Evolutionary conservation across 768 basidiomycete genomes (phyloP), one percentile per base, ranked within the genome.

Genomic region (Fibroporia radiculosa): DNA sequence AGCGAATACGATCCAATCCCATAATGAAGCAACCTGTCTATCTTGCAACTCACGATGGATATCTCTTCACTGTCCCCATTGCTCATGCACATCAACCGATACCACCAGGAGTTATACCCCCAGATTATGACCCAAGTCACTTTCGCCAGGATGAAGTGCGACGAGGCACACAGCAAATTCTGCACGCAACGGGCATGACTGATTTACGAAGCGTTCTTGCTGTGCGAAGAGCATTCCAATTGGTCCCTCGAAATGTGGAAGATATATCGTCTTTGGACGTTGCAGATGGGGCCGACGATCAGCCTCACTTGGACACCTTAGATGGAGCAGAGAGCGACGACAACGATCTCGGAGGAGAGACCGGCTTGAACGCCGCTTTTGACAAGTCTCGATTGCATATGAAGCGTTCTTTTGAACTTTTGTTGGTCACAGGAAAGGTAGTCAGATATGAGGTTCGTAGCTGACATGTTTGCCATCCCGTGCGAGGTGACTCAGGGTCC

Each of bases 371-470:
- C 19, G 67, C 63, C 35, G 61, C 56, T 12, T 58, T 50, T 3
- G 75, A 81, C 55, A 77, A 70, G 53, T 48, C 53, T 14, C 60
- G 62, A 27, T 47, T 81, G 47, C 72, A 70, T 47, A 74, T 81
- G 65, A 72, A 73, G 50, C 70, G 89, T 36, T 78, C 78, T 2
- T 95, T 97, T 51, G 88, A 93, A 59, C 64, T 95, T 29, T 63
- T 83, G 42, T 68, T 91, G 44, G 73, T 69, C 18, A 79, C 77
- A 8, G 90, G 90, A 2, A 69, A 71, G 24, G 72, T 84, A 12
- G 60, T 90, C 41, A 70, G 83, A 14, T 88, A 90, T 43, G 91
- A 97, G 75, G 92, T 91, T 52, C 48, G 73, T 46, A 8, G 12
- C 14, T 0, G 1, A 8, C 25, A 22, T 8, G 29, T 31, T 31